Base-by-base conservation (phyloP, 768 basidiomycete genomes). In the Boletus coccyginus region DNA sequence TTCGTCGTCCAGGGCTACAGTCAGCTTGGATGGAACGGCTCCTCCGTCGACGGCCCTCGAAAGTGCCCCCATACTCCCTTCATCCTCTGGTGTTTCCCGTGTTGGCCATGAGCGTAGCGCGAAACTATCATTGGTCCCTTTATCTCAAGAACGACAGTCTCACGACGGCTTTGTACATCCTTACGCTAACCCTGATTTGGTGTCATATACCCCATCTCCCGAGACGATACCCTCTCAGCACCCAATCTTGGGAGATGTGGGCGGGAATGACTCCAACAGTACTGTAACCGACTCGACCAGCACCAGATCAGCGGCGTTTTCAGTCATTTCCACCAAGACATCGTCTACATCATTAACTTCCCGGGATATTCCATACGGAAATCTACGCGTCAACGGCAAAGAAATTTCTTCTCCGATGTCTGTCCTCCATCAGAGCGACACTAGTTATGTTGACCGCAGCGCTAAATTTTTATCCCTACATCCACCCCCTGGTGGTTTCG, bases 121-220 rank as follows among this genome's bases (percentile, higher is more conserved):
- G 21, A 60, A 56, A 48, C 55, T 66, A 35, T 68, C 62, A 11
- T 62, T 60, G 44, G 54, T 62, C 17, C 64, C 66, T 60, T 70
- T 67, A 55, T 64, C 67, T 41, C 75, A 74, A 57, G 77, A 77
- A 59, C 74, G 67, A 39, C 55, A 58, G 38, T 62, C 70, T 50
- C 67, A 54, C 8, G 62, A 67, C 19, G 71, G 74, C 17, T 78
- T 74, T 53, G 65, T 80, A 39, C 90, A 92, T 73, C 90, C 90
- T 29, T 92, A 90, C 67, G 90, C 90, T 50, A 90, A 92, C 62
- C 89, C 90, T 9, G 86, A 90, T 58, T 74, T 88, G 44, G 81
- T 73, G 38, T 69, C 74, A 47, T 67, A 76, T 52, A 62, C 74
- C 44, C 74, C 74, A 46, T 62, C 63, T 52, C 62, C 66, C 29